Base-by-base conservation (phyloP, 2,329 filamentous ascomycete genomes). In the Fusarium floridanum region DNA sequence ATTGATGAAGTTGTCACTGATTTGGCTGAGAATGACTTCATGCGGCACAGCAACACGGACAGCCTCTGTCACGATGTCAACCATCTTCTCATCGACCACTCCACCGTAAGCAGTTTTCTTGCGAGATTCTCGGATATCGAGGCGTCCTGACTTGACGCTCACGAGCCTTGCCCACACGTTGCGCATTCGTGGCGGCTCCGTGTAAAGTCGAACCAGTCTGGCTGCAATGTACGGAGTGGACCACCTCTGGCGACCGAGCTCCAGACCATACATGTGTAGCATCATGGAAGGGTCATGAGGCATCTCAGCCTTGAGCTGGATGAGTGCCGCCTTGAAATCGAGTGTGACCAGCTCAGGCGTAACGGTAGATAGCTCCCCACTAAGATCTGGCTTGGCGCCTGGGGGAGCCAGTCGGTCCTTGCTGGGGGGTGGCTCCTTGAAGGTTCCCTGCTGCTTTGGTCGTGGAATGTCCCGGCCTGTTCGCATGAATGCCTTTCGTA, bases 1-100 rank as follows among this genome's bases (percentile, higher is more conserved):
- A 78, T 98, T 99, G 77, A 94, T 91, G 61, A 97, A 86, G 78
- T 98, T 99, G 84, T 99, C 97, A n/a, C 96, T 93, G 70, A 99
- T 93, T 70, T 92, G 93, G 83, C 97, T 93, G 79, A 98, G 89
- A 27, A 97, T 91, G 76, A 99, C 90, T 77, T 98, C 95, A 83
- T 98, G 95, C 2, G 97, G 97, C 12, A 99, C 92, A 7, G 93
- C 95, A 53, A 98, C 82, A 14, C 97, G 92, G 71, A 98, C 93
- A 11, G 95, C 95, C 76, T 98, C 97, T 0, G 93, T 90, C 45
- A 91, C 91, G 10, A 98, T 83, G 81, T 99, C 97, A 65, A 98
- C 90, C 61, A 95, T 93, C 74, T 91, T 94, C 70, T 98, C 94
- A 32, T 95, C 91, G 1, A 91, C 86, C 53, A 91, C 83, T 3